These are phyloP conservation scores for Mesotaenium endlicherianum DNA, from an alignment of 139 green algal genomes.

Conservation along the genomic window DNA sequence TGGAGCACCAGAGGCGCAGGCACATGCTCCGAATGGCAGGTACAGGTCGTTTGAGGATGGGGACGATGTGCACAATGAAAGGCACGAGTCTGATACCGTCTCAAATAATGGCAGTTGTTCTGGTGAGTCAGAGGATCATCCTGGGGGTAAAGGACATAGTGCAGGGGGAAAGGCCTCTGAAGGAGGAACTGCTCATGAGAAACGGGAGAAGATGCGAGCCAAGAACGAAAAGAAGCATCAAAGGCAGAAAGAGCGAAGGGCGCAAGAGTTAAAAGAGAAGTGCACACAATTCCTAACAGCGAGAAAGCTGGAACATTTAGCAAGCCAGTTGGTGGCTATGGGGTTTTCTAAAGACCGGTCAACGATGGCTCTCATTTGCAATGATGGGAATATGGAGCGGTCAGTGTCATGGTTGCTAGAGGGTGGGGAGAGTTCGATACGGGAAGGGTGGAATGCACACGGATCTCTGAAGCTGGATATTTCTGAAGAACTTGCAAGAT, in stretches of 20 bases:
- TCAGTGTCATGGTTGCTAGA: slow-evolving; percentile 45
- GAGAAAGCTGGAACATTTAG: slow-evolving; percentile 46
- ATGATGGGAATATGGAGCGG: slow-evolving; percentile 42
- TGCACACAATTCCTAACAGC: slow-evolving; percentile 37
- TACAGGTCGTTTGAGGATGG: slow-evolving; percentile 44
- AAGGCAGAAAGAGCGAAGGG: slow-evolving; percentile 41
- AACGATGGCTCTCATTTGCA: slow-evolving; percentile 28
- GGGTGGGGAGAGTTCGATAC: not conserved
- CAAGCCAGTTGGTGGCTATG: slow-evolving; percentile 45
- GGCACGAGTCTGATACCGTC: slow-evolving; percentile 33
- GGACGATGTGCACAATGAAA: slow-evolving; percentile 16
- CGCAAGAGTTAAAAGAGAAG: slow-evolving; percentile 45
- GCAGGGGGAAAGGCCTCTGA: not conserved
- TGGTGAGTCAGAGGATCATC: slow-evolving; percentile 46
- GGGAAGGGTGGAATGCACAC: not conserved
- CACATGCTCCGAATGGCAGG: slow-evolving; percentile 19
- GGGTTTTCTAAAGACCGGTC: slow-evolving; percentile 39
- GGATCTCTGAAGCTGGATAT: slow-evolving; percentile 44
- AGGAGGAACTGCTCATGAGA: slow-evolving; percentile 5
- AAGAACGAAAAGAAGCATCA: slow-evolving; percentile 54
- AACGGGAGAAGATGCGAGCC: slow-evolving; percentile 46
- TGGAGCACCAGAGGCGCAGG: not conserved
- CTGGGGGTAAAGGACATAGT: not conserved
- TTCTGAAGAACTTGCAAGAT: slow-evolving; percentile 27
- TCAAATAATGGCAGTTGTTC: slow-evolving; percentile 51